phyloP scores from a whole-genome alignment of 2,329 filamentous ascomycete genomes.

The Monosporascus sp. region DNA sequence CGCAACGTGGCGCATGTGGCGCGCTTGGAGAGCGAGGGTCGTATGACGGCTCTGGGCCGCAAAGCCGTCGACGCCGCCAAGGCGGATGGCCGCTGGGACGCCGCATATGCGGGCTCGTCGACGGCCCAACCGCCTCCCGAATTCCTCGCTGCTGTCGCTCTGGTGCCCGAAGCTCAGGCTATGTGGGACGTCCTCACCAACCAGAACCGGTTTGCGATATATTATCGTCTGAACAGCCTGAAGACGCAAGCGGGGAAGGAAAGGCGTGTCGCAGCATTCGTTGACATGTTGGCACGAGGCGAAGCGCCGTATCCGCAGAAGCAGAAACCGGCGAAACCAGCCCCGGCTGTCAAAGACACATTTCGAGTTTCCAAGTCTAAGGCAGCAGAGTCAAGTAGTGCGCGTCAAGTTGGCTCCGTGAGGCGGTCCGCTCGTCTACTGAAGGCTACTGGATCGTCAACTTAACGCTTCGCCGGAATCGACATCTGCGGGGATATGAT shows the following conservation, averaged over 20 bases:
- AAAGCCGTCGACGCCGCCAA: slow-evolving; percentile 49
- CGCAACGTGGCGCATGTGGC: slow-evolving; percentile 51
- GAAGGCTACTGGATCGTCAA: not conserved
- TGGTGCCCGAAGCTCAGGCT: slow-evolving; percentile 12
- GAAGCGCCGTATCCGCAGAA: slow-evolving; percentile 16
- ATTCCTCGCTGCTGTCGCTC: slow-evolving; percentile 29
- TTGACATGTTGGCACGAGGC: slow-evolving; percentile 17
- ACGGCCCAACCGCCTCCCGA: slow-evolving; percentile 42
- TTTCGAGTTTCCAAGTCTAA: not conserved
- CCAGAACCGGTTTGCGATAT: slow-evolving; percentile 18
- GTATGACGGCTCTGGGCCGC: slow-evolving; percentile 43
- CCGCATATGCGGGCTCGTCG: slow-evolving; percentile 47
- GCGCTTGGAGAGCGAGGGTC: slow-evolving; percentile 35
- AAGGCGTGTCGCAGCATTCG: slow-evolving; percentile 18
- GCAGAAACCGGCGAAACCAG: not conserved
- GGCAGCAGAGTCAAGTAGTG: not conserved
- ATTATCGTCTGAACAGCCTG: slow-evolving; percentile 16
- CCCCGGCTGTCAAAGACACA: not conserved
- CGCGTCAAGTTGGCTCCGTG: not conserved
- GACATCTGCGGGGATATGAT: too few relatives aligned
- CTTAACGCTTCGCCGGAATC: not conserved
- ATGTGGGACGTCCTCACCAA: slow-evolving; percentile 12
- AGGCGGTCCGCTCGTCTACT: not conserved
- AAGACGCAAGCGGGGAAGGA: slow-evolving; percentile 18
- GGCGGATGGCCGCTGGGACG: slow-evolving; percentile 52